A percentile compares a stretch with the other conserved stretches of the same genome.
Conservation (phyloP, 192 early-diverging fungal species). For the Umbelopsis sp. region DNA sequence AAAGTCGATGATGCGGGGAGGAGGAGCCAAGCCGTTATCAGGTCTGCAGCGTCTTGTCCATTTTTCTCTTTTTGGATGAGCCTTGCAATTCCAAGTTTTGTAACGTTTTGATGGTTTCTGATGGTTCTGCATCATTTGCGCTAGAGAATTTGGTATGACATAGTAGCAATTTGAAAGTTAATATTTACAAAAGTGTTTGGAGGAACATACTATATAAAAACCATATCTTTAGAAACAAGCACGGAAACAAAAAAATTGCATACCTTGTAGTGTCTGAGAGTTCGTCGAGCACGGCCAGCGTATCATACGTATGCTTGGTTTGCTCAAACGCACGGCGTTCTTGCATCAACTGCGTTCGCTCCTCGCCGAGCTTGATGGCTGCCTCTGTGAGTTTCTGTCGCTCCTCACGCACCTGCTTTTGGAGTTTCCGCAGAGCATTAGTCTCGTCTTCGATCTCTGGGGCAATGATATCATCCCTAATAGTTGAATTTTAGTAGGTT, state of each 20-base stretch:
- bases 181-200: not conserved
- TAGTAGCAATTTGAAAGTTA: not conserved
- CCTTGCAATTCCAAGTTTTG: conserved; percentile 6
- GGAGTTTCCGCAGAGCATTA: conserved; percentile 48
- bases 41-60: not conserved
- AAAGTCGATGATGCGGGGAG: not conserved
- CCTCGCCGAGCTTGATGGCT: conserved; percentile 69
- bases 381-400: conserved; percentile 69
- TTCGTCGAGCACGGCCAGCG: conserved; percentile 10
- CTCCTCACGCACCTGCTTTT: conserved; percentile 63
- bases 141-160: not conserved
- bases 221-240: too few species aligned
- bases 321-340: conserved; percentile 39
- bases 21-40: not conserved
- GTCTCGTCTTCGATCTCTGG: conserved; percentile 47
- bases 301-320: conserved; percentile 14
- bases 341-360: conserved; percentile 53
- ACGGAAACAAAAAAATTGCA: not conserved
- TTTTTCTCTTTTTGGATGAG: conserved; percentile 11
- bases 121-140: not conserved
- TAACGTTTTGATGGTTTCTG: conserved; percentile 5
- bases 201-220: too few species aligned
- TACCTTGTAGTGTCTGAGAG: conserved; percentile 8
- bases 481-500: not conserved
- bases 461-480: conserved; percentile 21